Base-by-base conservation (phyloP, 768 basidiomycete genomes). In the Suillus discolor region DNA sequence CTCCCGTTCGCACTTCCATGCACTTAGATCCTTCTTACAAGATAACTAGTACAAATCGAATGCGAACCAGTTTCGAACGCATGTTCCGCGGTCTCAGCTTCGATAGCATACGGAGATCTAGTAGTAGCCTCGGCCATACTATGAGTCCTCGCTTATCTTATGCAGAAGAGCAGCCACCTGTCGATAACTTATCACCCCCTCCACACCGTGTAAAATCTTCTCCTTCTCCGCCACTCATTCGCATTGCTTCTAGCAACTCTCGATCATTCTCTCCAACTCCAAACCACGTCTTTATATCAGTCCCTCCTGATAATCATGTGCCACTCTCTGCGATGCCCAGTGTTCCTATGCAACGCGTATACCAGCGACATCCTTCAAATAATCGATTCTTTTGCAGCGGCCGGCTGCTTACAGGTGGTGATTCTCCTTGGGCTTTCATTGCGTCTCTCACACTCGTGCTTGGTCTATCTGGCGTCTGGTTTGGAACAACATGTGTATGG, bases 401-500 rank as follows among this genome's bases (percentile, higher is more conserved):
- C 0, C 85, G 81, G 64, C 66, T 95, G 12, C 76, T 99, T 69
- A 93, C 91, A 0, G 95, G 96, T 8, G 94, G 94, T 1, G 97
- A 98, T 78, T 85, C 87, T 23, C 90, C 91, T 0, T 88, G 87
- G 81, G 94, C 96, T 6, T 93, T 99, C 69, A 71, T 93, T 2
- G 84, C 82, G 0, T 86, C 86, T 8, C 78, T 96, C 59, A 73
- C 75, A 1, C 62, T 97, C 25, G 79, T 90, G 34, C 73, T 95
- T 31, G 83, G 82, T 2, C 83, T 98, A 55, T 80, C 92, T 2
- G 93, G 89, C 0, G 77, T 91, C 11, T 99, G 94, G 93, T 87
- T 97, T 68, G 92, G 88, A 12, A 94, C 94, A 31, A 96, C 94
- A 1, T 91, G 89, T 55, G 87, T 90, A 20, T 97, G 90, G 87